Evolutionary conservation across 805 yeast genomes (phyloP).

Genomic region (Ogataea degrootiae): DNA sequence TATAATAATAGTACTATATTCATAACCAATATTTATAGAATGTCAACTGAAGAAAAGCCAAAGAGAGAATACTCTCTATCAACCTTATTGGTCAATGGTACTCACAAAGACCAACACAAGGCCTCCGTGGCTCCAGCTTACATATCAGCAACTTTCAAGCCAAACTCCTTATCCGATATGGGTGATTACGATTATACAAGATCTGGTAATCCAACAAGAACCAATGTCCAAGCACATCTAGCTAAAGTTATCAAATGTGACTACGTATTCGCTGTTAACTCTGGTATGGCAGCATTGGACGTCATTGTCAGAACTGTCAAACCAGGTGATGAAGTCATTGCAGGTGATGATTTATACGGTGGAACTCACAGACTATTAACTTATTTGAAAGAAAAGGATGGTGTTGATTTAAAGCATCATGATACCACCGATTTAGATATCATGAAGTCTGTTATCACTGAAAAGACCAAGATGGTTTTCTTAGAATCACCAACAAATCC

Average conservation of each 20-base stretch:
- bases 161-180: constrained; percentile 63
- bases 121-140: constrained; percentile 86
- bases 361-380: constrained; percentile 86
- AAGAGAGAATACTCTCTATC: constrained; percentile 47
- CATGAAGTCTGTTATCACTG: constrained; percentile 51
- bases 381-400: constrained; percentile 58
- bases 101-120: constrained; percentile 63
- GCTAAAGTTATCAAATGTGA: constrained; percentile 76
- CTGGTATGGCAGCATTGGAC: constrained; percentile 93
- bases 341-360: constrained; percentile 94
- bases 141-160: constrained; percentile 94
- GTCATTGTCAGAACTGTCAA: constrained; percentile 68
- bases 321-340: constrained; percentile 88
- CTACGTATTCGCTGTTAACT: constrained; percentile 73
- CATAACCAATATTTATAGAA: no score
- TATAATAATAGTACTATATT: no score
- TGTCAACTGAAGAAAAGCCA: not conserved
- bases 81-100: constrained; percentile 64
- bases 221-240: constrained; percentile 71
- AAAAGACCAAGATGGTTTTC: constrained; percentile 68
- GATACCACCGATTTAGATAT: constrained; percentile 73
- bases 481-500: constrained; percentile 95
- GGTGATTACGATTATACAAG: constrained; percentile 86
- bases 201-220: constrained; percentile 91
- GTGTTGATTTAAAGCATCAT: constrained; percentile 63